phyloP scores from a whole-genome alignment of 495 filamentous ascomycete species.

The Aspergillus sparsus region DNA sequence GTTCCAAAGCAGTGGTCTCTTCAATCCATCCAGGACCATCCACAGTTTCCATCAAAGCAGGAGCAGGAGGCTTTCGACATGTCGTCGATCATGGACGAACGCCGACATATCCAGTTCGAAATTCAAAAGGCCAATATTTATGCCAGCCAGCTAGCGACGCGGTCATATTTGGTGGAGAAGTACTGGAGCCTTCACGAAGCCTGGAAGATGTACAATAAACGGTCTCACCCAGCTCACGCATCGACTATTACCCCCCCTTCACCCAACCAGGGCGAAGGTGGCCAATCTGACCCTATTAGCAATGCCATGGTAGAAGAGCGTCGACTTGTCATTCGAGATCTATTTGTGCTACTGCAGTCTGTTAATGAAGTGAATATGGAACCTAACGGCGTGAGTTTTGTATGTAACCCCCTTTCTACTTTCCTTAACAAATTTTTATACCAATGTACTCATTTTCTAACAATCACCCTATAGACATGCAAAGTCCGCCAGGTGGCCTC shows the following conservation, averaged over 20 bases:
- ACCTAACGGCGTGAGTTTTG: slow-evolving; percentile 72
- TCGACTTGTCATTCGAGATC: slow-evolving; percentile 71
- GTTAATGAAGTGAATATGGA: slow-evolving; percentile 81
- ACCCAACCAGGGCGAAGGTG: slow-evolving; percentile 25
- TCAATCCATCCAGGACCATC: slow-evolving; percentile 22
- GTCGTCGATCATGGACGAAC: slow-evolving; percentile 27
- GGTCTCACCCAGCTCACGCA: slow-evolving; percentile 23
- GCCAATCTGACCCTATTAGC: slow-evolving; percentile 44
- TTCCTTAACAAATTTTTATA: not conserved
- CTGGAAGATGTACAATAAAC: slow-evolving; percentile 38
- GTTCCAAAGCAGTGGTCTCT: slow-evolving; percentile 64
- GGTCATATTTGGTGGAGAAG: slow-evolving; percentile 80
- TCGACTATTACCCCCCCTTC: slow-evolving; percentile 17
- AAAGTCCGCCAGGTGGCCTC: slow-evolving; percentile 77
- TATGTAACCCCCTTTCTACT: slow-evolving; percentile 35
- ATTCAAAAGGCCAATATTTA: slow-evolving; percentile 87
- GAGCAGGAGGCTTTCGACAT: slow-evolving; percentile 23
- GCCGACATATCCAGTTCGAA: slow-evolving; percentile 65
- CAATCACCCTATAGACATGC: slow-evolving; percentile 43
- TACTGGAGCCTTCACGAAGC: slow-evolving; percentile 68
- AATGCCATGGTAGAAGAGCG: slow-evolving; percentile 65
- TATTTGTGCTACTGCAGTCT: slow-evolving; percentile 66
- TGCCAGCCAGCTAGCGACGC: slow-evolving; percentile 69
- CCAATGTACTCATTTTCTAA: not conserved
- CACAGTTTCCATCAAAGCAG: slow-evolving; percentile 10